Conservation (phyloP, 192 early-diverging fungal genomes). For the Spizellomyces punctatus region DNA sequence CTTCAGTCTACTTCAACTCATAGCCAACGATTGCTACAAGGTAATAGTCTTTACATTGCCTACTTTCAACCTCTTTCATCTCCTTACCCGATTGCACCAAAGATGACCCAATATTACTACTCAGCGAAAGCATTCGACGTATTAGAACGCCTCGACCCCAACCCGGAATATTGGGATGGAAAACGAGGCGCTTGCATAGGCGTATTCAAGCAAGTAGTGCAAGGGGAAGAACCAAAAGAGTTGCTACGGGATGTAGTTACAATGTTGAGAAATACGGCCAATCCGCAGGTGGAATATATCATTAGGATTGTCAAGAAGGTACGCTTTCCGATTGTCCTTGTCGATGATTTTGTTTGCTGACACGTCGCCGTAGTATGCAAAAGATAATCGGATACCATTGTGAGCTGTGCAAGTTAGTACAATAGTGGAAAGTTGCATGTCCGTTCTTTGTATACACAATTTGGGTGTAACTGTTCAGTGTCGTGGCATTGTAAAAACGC, state of each 20-base stretch:
- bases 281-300: slow-evolving; percentile 68
- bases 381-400: too few relatives aligned
- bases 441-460: too few relatives aligned
- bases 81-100: background rate
- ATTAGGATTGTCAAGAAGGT: slow-evolving; percentile 58
- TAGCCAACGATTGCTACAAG: slow-evolving; percentile 68
- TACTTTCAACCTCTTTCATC: background rate
- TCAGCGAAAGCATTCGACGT: slow-evolving; percentile 68
- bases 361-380: too few relatives aligned
- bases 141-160: slow-evolving; percentile 62
- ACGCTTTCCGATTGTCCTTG: background rate
- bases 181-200: slow-evolving; percentile 67
- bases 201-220: slow-evolving; percentile 53
- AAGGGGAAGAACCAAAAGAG: slow-evolving; percentile 56
- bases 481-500: too few relatives aligned
- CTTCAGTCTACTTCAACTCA: slow-evolving; percentile 62
- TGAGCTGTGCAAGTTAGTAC: too few relatives aligned
- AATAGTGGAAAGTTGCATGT: too few relatives aligned
- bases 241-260: slow-evolving; percentile 54
- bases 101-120: slow-evolving; percentile 55
- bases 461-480: too few relatives aligned
- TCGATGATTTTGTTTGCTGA: too few relatives aligned
- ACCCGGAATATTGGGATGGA: slow-evolving; percentile 67
- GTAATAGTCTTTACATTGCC: slow-evolving; percentile 17
- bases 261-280: slow-evolving; percentile 58